Conservation (phyloP, 1,284 basidiomycete species). For the Trichosporon asahii region DNA sequence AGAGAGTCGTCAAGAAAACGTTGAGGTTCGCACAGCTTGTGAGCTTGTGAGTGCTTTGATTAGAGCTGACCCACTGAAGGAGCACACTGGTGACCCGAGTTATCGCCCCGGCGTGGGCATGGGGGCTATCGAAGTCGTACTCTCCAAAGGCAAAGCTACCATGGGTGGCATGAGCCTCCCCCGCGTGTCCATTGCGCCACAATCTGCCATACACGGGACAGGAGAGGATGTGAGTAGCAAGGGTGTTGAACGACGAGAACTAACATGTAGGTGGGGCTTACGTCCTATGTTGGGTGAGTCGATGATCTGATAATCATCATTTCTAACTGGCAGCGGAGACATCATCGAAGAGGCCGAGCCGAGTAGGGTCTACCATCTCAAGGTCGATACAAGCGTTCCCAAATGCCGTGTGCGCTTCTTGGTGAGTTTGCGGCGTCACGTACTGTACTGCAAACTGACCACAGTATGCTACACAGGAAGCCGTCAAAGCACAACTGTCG, state of each 20-base stretch:
- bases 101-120: background rate
- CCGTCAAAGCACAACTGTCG: background rate
- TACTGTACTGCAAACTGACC: background rate
- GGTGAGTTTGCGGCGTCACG: background rate
- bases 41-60: background rate
- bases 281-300: background rate
- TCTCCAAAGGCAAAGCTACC: background rate
- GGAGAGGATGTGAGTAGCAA: background rate
- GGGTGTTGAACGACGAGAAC: too few relatives aligned
- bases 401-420: background rate
- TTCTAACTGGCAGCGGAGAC: background rate
- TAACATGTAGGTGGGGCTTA: background rate
- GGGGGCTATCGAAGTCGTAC: background rate
- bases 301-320: background rate
- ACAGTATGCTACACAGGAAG: background rate
- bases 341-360: background rate
- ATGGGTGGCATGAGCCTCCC: background rate
- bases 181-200: background rate
- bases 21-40: background rate
- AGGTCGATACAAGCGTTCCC: background rate
- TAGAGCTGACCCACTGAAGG: background rate
- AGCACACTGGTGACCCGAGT: background rate
- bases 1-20: background rate
- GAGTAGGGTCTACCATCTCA: background rate
- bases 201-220: background rate